Percentiles rank a stretch among this genome's conserved stretches.
Conservation (phyloP, 345 rosid genomes). For the Populus pruinosa region DNA sequence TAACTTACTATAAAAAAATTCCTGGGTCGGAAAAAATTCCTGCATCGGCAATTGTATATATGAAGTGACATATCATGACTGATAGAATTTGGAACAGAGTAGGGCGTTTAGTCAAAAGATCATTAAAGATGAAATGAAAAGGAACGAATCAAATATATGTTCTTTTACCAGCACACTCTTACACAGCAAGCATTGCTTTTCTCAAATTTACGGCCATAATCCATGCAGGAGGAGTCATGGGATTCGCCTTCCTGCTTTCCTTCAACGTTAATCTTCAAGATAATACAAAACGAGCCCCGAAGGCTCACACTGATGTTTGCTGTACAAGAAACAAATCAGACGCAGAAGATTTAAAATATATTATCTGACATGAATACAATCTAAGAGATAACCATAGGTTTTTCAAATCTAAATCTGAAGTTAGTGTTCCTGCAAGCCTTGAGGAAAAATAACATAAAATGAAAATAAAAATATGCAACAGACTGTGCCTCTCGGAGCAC, state of each 20-base stretch:
- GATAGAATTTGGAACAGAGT: not conserved
- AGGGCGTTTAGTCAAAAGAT: not conserved
- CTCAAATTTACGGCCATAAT: not conserved
- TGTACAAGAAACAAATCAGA: not conserved
- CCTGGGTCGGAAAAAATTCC: no score
- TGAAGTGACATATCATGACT: not conserved
- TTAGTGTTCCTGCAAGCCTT: not conserved
- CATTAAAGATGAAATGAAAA: not conserved
- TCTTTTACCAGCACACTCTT: not conserved
- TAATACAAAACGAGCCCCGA: not conserved
- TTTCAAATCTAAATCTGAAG: not conserved
- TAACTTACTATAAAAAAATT: no score
- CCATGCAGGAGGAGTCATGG: not conserved
- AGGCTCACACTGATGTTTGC: not conserved
- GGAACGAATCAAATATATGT: not conserved
- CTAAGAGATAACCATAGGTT: not conserved
- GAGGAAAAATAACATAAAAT: no score
- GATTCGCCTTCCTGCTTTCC: not conserved
- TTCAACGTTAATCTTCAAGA: not conserved
- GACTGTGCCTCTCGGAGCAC: not conserved
- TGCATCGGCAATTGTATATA: no score
- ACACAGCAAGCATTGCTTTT: not conserved
- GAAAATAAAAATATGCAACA: no score
- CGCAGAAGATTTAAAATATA: not conserved
- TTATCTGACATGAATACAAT: not conserved